Evolutionary conservation across 305 asterid species (phyloP).

Genomic region (Vinca major): DNA sequence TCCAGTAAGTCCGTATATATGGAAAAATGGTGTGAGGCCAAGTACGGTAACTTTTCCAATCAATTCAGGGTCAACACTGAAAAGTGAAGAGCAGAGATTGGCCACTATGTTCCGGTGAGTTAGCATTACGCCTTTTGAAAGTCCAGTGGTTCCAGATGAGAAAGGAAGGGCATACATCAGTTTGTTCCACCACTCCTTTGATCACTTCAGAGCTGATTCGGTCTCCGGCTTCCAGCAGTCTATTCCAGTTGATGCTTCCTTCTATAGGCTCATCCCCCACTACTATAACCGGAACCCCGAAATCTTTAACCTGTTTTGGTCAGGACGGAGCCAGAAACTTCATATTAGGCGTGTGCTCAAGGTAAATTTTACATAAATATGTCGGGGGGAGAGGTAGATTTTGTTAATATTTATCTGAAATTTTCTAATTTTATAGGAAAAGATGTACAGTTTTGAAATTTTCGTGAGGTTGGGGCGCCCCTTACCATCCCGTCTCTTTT

Average conservation of each 20-base stretch:
- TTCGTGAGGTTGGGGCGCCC: too few species aligned
- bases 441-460: too few species aligned
- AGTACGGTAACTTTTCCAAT: slow-evolving; percentile 66
- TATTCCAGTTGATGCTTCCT: slow-evolving; percentile 68
- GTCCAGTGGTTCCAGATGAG: slow-evolving; percentile 92
- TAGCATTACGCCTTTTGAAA: slow-evolving; percentile 94
- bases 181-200: slow-evolving; percentile 47
- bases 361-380: too few species aligned
- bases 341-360: too few species aligned
- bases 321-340: too few species aligned
- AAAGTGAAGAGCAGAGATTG: slow-evolving; percentile 76
- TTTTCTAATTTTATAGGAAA: too few species aligned
- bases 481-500: too few species aligned
- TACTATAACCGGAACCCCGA: slow-evolving; percentile 67
- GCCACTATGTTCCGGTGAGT: slow-evolving; percentile 80
- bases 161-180: slow-evolving; percentile 85
- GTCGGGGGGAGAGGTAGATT: too few species aligned
- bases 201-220: slow-evolving; percentile 42
- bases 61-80: slow-evolving; percentile 74
- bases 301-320: slow-evolving; percentile 55
- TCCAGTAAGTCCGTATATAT: slow-evolving; percentile 77
- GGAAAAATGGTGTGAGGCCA: slow-evolving; percentile 84
- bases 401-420: neutral
- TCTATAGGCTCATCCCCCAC: slow-evolving; percentile 58
- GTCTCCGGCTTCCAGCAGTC: slow-evolving; percentile 80